Conservation (phyloP, 306 rosid species). For the Pyrus bretschneideri region DNA sequence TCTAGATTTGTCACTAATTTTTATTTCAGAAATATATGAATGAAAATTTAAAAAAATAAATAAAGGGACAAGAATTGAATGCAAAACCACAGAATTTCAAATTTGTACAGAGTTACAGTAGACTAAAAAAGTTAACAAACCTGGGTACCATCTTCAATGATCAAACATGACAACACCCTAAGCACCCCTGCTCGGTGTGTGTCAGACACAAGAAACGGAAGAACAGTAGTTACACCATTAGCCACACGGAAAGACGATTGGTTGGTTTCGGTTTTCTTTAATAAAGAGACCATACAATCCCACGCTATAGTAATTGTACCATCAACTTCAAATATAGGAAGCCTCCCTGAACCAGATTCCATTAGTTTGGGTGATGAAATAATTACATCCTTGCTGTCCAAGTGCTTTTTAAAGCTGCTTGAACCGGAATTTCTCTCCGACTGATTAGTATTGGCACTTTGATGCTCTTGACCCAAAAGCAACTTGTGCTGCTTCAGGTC, state of each 20-base stretch:
- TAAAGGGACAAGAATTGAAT: background rate
- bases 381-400: constrained; percentile 70
- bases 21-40: background rate
- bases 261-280: constrained; percentile 88
- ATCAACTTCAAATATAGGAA: constrained; percentile 80
- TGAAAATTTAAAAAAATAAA: background rate
- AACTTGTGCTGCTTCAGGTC: constrained; percentile 83
- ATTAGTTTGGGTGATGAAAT: constrained; percentile 76
- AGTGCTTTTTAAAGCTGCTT: constrained; percentile 67
- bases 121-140: constrained; percentile 31
- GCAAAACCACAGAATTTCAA: background rate
- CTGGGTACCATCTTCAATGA: constrained; percentile 86
- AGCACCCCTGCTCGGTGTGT: constrained; percentile 87
- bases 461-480: constrained; percentile 58
- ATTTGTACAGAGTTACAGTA: background rate
- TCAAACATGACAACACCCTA: constrained; percentile 77
- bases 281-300: constrained; percentile 89
- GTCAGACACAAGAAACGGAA: constrained; percentile 81
- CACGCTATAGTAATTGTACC: constrained; percentile 77
- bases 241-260: constrained; percentile 83
- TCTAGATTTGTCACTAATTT: background rate
- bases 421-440: constrained; percentile 59
- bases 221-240: constrained; percentile 67
- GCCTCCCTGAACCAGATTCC: constrained; percentile 79
- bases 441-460: constrained; percentile 34